Conservation (phyloP, 192 early-diverging fungal genomes). For the Umbelopsis sp. region DNA sequence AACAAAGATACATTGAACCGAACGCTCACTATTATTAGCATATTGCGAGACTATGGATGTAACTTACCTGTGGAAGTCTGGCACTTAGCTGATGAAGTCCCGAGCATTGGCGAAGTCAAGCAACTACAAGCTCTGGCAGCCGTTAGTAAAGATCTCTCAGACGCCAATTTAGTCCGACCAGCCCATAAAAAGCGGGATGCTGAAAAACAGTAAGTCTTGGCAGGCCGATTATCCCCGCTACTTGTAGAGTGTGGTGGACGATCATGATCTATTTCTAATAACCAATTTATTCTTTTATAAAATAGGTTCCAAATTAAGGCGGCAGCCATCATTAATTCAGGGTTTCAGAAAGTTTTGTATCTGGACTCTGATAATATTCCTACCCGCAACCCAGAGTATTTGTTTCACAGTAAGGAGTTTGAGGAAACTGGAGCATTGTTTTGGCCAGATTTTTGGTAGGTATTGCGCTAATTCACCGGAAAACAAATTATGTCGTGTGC, state of each 20-base stretch:
- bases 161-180: conserved; percentile 24
- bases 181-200: conserved; percentile 18
- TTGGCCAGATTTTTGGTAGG: conserved; percentile 52
- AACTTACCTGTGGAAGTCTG: conserved; percentile 32
- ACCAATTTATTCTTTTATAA: background rate
- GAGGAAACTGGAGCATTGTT: conserved; percentile 43
- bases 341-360: conserved; percentile 46
- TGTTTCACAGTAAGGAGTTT: conserved; percentile 44
- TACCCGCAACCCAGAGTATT: conserved; percentile 35
- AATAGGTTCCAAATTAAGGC: conserved; percentile 48
- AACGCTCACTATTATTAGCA: conserved; percentile 17
- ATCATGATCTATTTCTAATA: background rate
- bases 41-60: conserved; percentile 24
- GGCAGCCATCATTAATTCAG: conserved; percentile 42
- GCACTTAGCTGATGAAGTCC: conserved; percentile 33
- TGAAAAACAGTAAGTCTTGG: conserved; percentile 34
- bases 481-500: too few relatives aligned
- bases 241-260: background rate
- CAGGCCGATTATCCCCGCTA: background rate
- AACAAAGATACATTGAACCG: conserved; percentile 34
- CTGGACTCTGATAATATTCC: conserved; percentile 51
- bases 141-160: conserved; percentile 22
- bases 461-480: background rate
- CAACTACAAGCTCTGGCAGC: conserved; percentile 10
- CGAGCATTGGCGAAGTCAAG: background rate